Conservation (phyloP, 495 filamentous ascomycete genomes). For the Rhizodiscina lignyota region DNA sequence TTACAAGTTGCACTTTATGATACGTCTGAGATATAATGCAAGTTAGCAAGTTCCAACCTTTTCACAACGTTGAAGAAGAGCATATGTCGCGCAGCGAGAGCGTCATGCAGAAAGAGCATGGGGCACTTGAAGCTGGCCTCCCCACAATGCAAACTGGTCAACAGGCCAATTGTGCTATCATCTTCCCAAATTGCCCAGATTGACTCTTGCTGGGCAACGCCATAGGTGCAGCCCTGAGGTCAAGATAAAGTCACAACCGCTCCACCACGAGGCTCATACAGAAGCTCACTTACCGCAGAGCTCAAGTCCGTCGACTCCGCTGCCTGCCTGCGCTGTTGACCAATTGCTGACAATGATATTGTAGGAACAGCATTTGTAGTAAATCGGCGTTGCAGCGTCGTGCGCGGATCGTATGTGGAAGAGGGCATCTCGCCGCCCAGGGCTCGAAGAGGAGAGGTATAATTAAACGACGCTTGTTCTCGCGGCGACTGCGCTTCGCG, state of each 20-base stretch:
- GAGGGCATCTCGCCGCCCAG: conserved; percentile 39
- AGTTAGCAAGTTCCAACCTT: too few relatives aligned
- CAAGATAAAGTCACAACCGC: too few relatives aligned
- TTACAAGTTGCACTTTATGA: conserved; percentile 45
- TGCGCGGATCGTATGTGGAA: conserved; percentile 53
- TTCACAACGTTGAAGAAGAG: too few relatives aligned
- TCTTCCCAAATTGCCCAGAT: too few relatives aligned
- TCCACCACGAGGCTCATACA: too few relatives aligned
- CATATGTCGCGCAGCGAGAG: too few relatives aligned
- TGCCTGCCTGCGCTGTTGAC: conserved; percentile 35
- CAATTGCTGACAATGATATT: conserved; percentile 46
- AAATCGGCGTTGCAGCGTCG: conserved; percentile 74
- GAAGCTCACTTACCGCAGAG: conserved; percentile 22
- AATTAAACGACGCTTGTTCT: conserved; percentile 21
- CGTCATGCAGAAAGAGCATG: too few relatives aligned
- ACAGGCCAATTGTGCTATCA: too few relatives aligned
- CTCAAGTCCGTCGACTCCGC: conserved; percentile 39
- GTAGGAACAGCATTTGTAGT: conserved; percentile 80
- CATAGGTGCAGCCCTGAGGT: too few relatives aligned
- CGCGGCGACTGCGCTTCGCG: conserved; percentile 55
- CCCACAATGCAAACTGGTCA: too few relatives aligned
- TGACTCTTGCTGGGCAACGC: too few relatives aligned
- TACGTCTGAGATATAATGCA: conserved; percentile 31
- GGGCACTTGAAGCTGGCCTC: too few relatives aligned
- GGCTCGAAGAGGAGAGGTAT: background rate